A percentile compares a stretch with the other conserved stretches of the same genome.
phyloP scores from a whole-genome alignment of 768 basidiomycete genomes.

The Dacryopinax spathularia region DNA sequence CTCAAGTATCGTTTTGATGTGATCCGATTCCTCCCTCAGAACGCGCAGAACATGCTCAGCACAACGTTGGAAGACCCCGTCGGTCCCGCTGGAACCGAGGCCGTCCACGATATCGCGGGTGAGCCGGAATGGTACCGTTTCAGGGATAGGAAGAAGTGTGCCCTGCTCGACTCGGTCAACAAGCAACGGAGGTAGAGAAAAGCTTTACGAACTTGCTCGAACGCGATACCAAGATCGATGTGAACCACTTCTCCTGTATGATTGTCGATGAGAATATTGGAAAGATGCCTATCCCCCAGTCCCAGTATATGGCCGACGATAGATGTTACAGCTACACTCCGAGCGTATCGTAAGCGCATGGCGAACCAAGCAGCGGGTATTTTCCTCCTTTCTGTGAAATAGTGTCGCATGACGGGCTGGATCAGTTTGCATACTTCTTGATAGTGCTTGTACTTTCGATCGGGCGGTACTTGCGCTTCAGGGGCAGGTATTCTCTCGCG shows the following conservation, averaged over 20 bases:
- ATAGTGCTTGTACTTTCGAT: conserved; percentile 20
- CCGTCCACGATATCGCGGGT: conserved; percentile 91
- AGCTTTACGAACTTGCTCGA: conserved; percentile 58
- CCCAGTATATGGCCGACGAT: conserved; percentile 90
- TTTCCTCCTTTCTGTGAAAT: conserved; percentile 82
- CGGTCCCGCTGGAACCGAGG: conserved; percentile 75
- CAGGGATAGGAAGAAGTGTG: conserved; percentile 59
- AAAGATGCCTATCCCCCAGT: conserved; percentile 80
- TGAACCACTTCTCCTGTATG: conserved; percentile 77
- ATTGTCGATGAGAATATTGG: conserved; percentile 83
- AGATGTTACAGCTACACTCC: conserved; percentile 85
- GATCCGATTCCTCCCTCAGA: conserved; percentile 64
- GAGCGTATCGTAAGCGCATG: conserved; percentile 75
- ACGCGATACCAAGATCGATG: conserved; percentile 93
- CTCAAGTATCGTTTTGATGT: conserved; percentile 88
- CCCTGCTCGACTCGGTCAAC: conserved; percentile 38
- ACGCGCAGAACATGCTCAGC: conserved; percentile 91
- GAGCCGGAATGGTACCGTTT: conserved; percentile 87
- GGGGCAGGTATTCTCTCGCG: conserved; percentile 5
- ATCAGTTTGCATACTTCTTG: conserved; percentile 33
- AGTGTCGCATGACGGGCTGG: conserved; percentile 84
- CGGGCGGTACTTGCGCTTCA: conserved; percentile 11
- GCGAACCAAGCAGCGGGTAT: conserved; percentile 82
- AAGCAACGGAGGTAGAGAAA: background rate
- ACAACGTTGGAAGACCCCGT: conserved; percentile 90